phyloP scores from a whole-genome alignment of 768 basidiomycete species.

The Lyophyllum shimeji region DNA sequence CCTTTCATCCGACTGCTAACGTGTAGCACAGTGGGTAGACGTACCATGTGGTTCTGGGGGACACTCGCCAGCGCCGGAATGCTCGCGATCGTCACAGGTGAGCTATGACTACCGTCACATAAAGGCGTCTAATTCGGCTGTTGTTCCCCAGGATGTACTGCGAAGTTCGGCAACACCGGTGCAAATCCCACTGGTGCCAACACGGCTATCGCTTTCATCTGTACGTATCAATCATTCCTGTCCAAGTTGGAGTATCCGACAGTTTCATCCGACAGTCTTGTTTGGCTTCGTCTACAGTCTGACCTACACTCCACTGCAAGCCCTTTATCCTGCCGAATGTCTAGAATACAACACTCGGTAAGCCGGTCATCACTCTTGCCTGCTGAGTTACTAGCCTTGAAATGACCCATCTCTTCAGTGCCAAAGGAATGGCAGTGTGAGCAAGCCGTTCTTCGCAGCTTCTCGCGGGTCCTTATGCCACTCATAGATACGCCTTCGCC shows the following conservation, averaged over 20 bases:
- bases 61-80: slow-evolving; percentile 37
- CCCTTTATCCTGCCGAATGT: slow-evolving; percentile 55
- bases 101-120: neutral
- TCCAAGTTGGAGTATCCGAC: neutral
- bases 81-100: slow-evolving; percentile 41
- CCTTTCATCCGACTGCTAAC: neutral
- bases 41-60: slow-evolving; percentile 49
- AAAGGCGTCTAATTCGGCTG: neutral
- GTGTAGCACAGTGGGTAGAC: slow-evolving; percentile 33
- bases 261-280: slow-evolving; percentile 36
- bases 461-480: neutral
- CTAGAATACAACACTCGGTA: slow-evolving; percentile 52
- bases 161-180: slow-evolving; percentile 35
- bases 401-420: slow-evolving; percentile 26
- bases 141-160: slow-evolving; percentile 32
- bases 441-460: slow-evolving; percentile 24
- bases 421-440: slow-evolving; percentile 61
- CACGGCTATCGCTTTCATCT: slow-evolving; percentile 45
- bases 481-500: slow-evolving; percentile 37
- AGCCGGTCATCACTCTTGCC: neutral
- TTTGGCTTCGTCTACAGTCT: slow-evolving; percentile 55
- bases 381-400: neutral
- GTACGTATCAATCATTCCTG: slow-evolving; percentile 24
- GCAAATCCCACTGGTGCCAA: slow-evolving; percentile 40
- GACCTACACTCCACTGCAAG: slow-evolving; percentile 61